Evolutionary conservation across 768 basidiomycete species (phyloP).

Genomic region (Agrocybe praecox): DNA sequence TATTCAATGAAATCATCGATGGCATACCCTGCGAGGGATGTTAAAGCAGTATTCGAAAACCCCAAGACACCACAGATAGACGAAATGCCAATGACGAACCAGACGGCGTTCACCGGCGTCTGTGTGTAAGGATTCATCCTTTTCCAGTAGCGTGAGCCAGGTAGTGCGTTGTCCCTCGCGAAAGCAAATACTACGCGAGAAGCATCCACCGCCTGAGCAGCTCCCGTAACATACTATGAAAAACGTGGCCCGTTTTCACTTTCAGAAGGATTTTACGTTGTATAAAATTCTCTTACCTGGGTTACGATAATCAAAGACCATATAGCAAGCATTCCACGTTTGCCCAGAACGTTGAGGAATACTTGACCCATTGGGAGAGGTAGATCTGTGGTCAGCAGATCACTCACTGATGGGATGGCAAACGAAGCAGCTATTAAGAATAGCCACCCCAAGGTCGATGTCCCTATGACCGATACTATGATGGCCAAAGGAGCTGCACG

Average conservation of each 20-base stretch:
- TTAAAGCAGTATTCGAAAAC: conserved; percentile 63
- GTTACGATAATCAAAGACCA: conserved; percentile 76
- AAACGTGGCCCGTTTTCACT: not conserved
- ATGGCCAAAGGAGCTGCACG: conserved; percentile 71
- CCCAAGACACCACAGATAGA: conserved; percentile 65
- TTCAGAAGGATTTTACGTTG: not conserved
- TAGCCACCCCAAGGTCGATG: conserved; percentile 68
- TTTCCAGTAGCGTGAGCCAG: conserved; percentile 74
- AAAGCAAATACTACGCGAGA: conserved; percentile 78
- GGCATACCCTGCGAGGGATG: conserved; percentile 66
- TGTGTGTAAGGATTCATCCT: conserved; percentile 57
- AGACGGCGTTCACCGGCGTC: conserved; percentile 77
- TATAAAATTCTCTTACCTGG: conserved; percentile 22
- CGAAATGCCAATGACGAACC: conserved; percentile 64
- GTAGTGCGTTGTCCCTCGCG: conserved; percentile 73
- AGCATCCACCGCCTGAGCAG: conserved; percentile 75
- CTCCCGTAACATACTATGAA: conserved; percentile 66
- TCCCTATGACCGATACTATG: conserved; percentile 60
- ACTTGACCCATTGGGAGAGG: conserved; percentile 77
- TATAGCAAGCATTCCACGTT: conserved; percentile 69
- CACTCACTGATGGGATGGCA: conserved; percentile 56
- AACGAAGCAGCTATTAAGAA: conserved; percentile 66
- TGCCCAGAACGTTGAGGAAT: conserved; percentile 65
- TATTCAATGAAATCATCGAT: not conserved
- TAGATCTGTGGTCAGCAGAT: conserved; percentile 47